Percentiles rank a stretch among this genome's conserved stretches.
These are phyloP conservation scores for Scheffersomyces titani DNA, from an alignment of 1,139 yeast species.

Conservation along the genomic window DNA sequence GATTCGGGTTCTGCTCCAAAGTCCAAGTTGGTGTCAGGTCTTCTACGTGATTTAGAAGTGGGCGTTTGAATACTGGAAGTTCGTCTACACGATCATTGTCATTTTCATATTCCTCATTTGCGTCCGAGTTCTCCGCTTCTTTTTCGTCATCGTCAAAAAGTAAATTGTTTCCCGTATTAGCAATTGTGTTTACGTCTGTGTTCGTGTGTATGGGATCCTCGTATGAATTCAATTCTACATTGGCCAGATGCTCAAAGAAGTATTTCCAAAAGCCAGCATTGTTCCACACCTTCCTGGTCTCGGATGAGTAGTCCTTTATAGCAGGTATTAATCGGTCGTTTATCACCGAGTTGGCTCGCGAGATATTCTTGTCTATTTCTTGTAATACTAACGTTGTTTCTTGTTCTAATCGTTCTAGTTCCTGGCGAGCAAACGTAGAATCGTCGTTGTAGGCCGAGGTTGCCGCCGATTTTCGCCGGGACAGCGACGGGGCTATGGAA, in stretches of 20 bases:
- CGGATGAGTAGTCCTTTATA: slow-evolving; percentile 56
- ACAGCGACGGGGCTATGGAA: slow-evolving; percentile 41
- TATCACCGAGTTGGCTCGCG: slow-evolving; percentile 63
- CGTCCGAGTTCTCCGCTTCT: slow-evolving; percentile 14
- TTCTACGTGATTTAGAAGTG: neutral
- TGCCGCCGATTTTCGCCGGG: slow-evolving; percentile 37
- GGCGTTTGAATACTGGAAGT: neutral
- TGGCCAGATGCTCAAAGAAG: slow-evolving; percentile 75
- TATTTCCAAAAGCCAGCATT: slow-evolving; percentile 73
- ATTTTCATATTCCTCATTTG: neutral
- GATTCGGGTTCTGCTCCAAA: neutral
- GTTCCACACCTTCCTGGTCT: slow-evolving; percentile 58
- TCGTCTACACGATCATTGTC: neutral
- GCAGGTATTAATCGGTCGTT: slow-evolving; percentile 64
- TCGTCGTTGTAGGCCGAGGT: slow-evolving; percentile 15
- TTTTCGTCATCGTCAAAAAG: slow-evolving; percentile 8
- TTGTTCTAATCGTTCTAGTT: slow-evolving; percentile 76
- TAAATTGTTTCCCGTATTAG: slow-evolving; percentile 13
- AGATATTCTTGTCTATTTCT: slow-evolving; percentile 73
- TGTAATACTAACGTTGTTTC: slow-evolving; percentile 78
- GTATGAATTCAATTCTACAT: slow-evolving; percentile 60
- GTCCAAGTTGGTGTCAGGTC: neutral
- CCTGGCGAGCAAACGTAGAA: slow-evolving; percentile 36
- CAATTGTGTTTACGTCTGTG: slow-evolving; percentile 18
- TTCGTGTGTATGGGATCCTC: slow-evolving; percentile 45